Conservation (phyloP, 345 rosid species). For the Cardiospermum halicacabum region DNA sequence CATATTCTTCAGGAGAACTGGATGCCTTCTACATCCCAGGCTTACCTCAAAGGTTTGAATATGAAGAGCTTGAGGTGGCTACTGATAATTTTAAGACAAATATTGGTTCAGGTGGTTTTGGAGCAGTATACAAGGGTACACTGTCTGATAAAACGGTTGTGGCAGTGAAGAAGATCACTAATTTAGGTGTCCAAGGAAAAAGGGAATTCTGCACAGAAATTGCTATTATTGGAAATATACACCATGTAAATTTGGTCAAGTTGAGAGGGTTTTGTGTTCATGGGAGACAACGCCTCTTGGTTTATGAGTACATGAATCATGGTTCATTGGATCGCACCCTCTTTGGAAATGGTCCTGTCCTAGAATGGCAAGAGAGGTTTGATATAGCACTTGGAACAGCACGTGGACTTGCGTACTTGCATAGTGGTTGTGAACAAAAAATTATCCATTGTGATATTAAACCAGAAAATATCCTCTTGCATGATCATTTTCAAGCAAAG, state of each 20-base stretch:
- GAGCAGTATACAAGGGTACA: slow-evolving; percentile 58
- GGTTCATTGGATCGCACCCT: slow-evolving; percentile 63
- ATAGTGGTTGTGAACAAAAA: slow-evolving; percentile 65
- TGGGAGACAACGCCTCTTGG: slow-evolving; percentile 56
- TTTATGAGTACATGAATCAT: slow-evolving; percentile 68
- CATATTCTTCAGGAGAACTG: slow-evolving; percentile 54
- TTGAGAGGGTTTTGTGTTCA: slow-evolving; percentile 73
- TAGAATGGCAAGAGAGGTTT: slow-evolving; percentile 78
- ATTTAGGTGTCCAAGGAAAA: slow-evolving; percentile 59
- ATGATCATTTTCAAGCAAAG: slow-evolving; percentile 60
- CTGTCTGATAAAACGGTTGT: slow-evolving; percentile 43
- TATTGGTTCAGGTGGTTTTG: slow-evolving; percentile 83
- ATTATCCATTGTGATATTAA: slow-evolving; percentile 70
- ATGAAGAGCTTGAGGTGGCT: slow-evolving; percentile 53
- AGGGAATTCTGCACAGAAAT: slow-evolving; percentile 75
- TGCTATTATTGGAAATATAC: slow-evolving; percentile 64
- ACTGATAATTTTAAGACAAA: slow-evolving; percentile 54
- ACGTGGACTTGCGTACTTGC: slow-evolving; percentile 75
- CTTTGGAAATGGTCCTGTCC: slow-evolving; percentile 43
- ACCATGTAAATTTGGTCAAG: slow-evolving; percentile 74
- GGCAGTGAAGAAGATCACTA: slow-evolving; percentile 69
- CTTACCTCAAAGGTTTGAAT: slow-evolving; percentile 58
- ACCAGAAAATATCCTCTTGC: slow-evolving; percentile 71
- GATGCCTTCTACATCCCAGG: slow-evolving; percentile 72
- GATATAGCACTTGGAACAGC: slow-evolving; percentile 70